Base-by-base conservation (phyloP, 2,329 filamentous ascomycete genomes). In the Sclerotiophoma versabilis region DNA sequence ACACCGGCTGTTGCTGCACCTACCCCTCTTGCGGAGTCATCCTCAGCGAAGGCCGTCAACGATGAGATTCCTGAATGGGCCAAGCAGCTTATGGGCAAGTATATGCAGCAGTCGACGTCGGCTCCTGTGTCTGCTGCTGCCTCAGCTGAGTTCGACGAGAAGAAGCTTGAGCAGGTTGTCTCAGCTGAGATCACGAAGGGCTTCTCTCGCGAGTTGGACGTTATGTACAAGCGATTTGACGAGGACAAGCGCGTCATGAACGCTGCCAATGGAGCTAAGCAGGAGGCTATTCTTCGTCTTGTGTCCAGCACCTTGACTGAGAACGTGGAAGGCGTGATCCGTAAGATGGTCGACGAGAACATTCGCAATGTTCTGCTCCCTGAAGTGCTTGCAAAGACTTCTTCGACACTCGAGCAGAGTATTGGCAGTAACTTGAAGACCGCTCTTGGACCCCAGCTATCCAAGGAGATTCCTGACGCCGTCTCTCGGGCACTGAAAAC, bases 341-440 rank as follows among this genome's bases (percentile, higher is more conserved):
- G 87, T 57, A 87, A 86, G 57, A 90, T 96, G 63, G 87, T 96
- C 44, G 84, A 86, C 39, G 83, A 87, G 41, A 89, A 90, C 72
- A 91, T 96, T 61, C 84, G 91, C 57, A 83, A 87, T 49, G 83
- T 87, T 12, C 85, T 97, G 37, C 80, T 96, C 46, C 93, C 95
- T 10, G 81, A 87, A 26, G 79, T 98, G 51, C 84, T 87, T 33
- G 83, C 87, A 45, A 81, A 87, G 34, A 86, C 90, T 12, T 82
- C 85, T 37, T 84, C 86, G 57, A 83, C 88, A 4, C 81, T 96
- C 23, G 84, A 88, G 49, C 87, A 89, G 58, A 87, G 91, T 70
- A 80, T 98, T 20, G 83, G 85, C 50, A 82, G 84, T 59, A 86
- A 86, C 57, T 77, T 97, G 49, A 84, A 85, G 60, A 82, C 85